Evolutionary conservation across 2,329 filamentous ascomycete species (phyloP).

Genomic region (Aspergillus uvarum): DNA sequence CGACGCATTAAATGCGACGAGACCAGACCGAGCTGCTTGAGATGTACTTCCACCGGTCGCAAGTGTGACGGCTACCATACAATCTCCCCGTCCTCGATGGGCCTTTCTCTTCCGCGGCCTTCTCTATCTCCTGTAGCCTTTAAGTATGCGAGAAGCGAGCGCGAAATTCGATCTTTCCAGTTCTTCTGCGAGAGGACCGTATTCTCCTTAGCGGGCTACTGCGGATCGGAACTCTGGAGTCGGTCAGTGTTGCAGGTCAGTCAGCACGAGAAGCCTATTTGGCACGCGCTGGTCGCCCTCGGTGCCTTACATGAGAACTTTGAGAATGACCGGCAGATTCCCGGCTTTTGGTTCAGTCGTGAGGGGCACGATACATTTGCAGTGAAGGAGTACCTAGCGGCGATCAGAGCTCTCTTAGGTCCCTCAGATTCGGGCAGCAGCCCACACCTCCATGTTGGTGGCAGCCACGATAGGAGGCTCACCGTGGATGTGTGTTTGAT

Average conservation of each 20-base stretch:
- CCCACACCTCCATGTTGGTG: not conserved
- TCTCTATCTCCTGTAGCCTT: not conserved
- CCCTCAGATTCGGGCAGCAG: not conserved
- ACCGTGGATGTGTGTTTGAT: constrained; percentile 21
- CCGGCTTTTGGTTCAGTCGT: constrained; percentile 2
- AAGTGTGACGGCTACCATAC: constrained; percentile 32
- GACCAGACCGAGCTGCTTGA: constrained; percentile 28
- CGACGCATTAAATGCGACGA: constrained; percentile 36
- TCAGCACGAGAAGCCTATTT: constrained; percentile 26
- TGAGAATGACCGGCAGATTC: constrained; percentile 8
- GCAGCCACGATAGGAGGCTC: not conserved
- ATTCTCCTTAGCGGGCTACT: constrained; percentile 24
- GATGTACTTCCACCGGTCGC: constrained; percentile 33
- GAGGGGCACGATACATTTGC: constrained; percentile 8
- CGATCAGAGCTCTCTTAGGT: constrained; percentile 8
- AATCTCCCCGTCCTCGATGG: not conserved
- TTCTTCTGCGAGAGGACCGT: constrained; percentile 34
- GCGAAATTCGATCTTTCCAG: constrained; percentile 30
- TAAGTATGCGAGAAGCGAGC: constrained; percentile 14
- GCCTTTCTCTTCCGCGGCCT: constrained; percentile 12
- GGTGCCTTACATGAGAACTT: constrained; percentile 31
- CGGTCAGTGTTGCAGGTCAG: constrained; percentile 24
- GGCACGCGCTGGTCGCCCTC: constrained; percentile 29
- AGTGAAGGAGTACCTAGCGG: constrained; percentile 6
- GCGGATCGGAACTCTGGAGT: constrained; percentile 29